phyloP scores from a whole-genome alignment of 495 filamentous ascomycete species.

The Bacidia gigantensis region DNA sequence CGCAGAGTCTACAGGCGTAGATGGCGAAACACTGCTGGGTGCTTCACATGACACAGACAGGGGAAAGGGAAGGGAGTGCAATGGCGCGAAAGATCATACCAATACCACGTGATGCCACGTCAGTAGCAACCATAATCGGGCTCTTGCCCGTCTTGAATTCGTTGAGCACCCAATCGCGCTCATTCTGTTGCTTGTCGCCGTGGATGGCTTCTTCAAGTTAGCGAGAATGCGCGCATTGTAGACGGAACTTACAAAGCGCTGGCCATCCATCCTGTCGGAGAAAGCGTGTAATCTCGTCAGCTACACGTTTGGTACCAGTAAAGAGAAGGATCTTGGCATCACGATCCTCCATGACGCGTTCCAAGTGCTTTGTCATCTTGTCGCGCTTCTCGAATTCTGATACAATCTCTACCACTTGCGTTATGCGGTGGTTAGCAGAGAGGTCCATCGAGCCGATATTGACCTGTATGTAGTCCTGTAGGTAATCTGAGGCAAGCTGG shows the following conservation, averaged over 20 bases:
- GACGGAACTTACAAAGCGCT: constrained; percentile 65
- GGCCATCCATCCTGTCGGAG: constrained; percentile 98
- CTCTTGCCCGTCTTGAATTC: constrained; percentile 97
- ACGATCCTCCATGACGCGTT: constrained; percentile 95
- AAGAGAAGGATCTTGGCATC: constrained; percentile 90
- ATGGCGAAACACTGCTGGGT: constrained; percentile 83
- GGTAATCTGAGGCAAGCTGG: constrained; percentile 85
- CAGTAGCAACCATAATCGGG: constrained; percentile 84
- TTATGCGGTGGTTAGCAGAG: constrained; percentile 96
- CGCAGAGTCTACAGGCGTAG: constrained; percentile 62
- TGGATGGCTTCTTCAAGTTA: constrained; percentile 58
- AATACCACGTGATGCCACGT: constrained; percentile 95
- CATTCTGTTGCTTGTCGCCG: constrained; percentile 98
- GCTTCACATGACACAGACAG: constrained; percentile 55
- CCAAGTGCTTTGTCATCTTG: constrained; percentile 90
- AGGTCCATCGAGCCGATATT: constrained; percentile 97
- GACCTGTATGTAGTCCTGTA: constrained; percentile 94
- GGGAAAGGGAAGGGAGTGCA: constrained; percentile 31
- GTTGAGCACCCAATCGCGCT: constrained; percentile 98
- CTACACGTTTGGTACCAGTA: constrained; percentile 95
- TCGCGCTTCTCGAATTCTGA: constrained; percentile 96
- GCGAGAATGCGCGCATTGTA: neutral
- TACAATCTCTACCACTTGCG: constrained; percentile 90
- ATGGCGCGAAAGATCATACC: constrained; percentile 76
- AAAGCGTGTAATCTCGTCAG: constrained; percentile 97